Percentiles rank a stretch among this genome's conserved stretches.
phyloP scores from a whole-genome alignment of 495 filamentous ascomycete species.

The Aspergillus bertholletiae region DNA sequence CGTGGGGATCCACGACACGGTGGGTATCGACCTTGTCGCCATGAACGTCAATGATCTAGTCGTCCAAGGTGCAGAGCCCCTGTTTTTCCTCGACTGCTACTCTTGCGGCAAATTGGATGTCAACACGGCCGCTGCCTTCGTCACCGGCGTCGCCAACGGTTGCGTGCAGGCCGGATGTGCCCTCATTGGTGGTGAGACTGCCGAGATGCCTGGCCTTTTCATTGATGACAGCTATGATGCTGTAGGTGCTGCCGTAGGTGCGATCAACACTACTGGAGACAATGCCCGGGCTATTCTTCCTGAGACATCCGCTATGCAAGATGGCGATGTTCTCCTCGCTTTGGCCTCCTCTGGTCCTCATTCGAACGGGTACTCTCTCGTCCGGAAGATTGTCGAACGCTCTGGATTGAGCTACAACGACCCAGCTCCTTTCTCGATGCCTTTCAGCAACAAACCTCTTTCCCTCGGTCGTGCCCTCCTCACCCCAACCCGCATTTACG shows the following conservation, averaged over 20 bases:
- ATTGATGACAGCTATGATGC: constrained; percentile 81
- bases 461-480: constrained; percentile 72
- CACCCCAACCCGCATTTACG: constrained; percentile 79
- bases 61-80: constrained; percentile 88
- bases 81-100: constrained; percentile 97
- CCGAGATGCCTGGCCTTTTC: constrained; percentile 96
- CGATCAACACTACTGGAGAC: constrained; percentile 55
- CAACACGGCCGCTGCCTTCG: constrained; percentile 70
- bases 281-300: constrained; percentile 66
- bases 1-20: constrained; percentile 83
- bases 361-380: constrained; percentile 93
- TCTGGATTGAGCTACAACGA: constrained; percentile 65
- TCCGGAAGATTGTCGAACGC: constrained; percentile 78
- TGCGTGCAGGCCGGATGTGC: constrained; percentile 80
- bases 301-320: constrained; percentile 66
- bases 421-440: constrained; percentile 69
- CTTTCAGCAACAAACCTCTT: constrained; percentile 24
- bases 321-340: constrained; percentile 80
- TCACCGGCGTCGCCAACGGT: constrained; percentile 81
- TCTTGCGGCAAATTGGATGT: constrained; percentile 82
- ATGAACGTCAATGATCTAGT: constrained; percentile 99
- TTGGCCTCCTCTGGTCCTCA: constrained; percentile 81
- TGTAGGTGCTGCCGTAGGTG: constrained; percentile 81
- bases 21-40: constrained; percentile 93
- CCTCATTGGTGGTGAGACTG: constrained; percentile 93